Evolutionary conservation across 805 yeast genomes (phyloP).

Genomic region (Lachancea lanzarotensis): DNA sequence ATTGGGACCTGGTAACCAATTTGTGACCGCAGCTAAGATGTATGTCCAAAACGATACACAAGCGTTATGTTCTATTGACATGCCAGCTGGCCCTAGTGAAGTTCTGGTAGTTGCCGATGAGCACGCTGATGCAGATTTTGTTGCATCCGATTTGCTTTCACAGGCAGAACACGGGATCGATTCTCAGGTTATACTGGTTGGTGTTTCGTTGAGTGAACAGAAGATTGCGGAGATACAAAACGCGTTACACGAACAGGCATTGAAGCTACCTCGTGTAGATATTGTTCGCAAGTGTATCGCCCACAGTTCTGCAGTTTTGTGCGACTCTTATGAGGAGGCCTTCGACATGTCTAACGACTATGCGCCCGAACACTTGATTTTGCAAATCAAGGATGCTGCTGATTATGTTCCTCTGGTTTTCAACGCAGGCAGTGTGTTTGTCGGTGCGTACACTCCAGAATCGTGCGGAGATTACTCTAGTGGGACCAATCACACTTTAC

Average conservation of each 20-base stretch:
- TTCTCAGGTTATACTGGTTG: conserved; percentile 90
- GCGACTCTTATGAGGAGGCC: conserved; percentile 69
- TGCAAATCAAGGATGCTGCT: conserved; percentile 79
- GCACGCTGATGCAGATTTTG: conserved; percentile 86
- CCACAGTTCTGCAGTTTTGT: conserved; percentile 78
- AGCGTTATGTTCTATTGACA: conserved; percentile 93
- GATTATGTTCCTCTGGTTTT: conserved; percentile 65
- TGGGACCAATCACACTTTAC: conserved; percentile 97
- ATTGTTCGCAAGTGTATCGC: conserved; percentile 88
- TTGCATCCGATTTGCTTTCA: conserved; percentile 90
- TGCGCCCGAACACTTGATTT: conserved; percentile 96
- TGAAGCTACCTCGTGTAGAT: conserved; percentile 80
- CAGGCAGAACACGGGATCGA: conserved; percentile 99
- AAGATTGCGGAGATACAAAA: conserved; percentile 67
- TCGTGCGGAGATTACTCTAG: conserved; percentile 97
- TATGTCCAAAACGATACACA: conserved; percentile 89
- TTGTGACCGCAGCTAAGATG: conserved; percentile 99
- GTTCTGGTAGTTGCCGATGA: conserved; percentile 92
- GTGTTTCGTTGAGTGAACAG: conserved; percentile 57
- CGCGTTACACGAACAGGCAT: conserved; percentile 81
- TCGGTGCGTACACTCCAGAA: conserved; percentile 94
- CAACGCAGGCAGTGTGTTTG: conserved; percentile 95
- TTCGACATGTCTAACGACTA: conserved; percentile 80
- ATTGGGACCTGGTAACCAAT: conserved; percentile 98
- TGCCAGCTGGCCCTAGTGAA: conserved; percentile 99